Evolutionary conservation across 2,329 filamentous ascomycete species (phyloP), one percentile per base, ranked within the genome.

Genomic region (Ceratocystis ficicola): DNA sequence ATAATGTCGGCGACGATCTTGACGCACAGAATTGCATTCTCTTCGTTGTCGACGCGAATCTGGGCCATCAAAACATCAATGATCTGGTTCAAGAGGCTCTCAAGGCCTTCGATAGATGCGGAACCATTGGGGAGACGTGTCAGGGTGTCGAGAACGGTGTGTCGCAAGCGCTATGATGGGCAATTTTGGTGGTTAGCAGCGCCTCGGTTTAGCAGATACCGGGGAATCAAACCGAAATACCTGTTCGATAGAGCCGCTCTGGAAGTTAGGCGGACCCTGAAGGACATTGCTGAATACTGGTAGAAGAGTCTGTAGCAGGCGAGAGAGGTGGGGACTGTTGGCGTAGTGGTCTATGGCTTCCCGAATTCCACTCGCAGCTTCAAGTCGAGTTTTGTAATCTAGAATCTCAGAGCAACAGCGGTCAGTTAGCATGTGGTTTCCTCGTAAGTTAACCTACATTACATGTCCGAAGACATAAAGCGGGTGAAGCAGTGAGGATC

Each of bases 1-100:
- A 95, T 90, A 69, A 97, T 87, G 73, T 99, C 94, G 79, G 96
- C 96, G 63, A 95, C 90, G 15, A 93, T 95, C 80, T 99, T 99
- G 77, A 99, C 90, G 74, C 93, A 96, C 69, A 99, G 79, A n/a
- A 95, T 90, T 1, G 93, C 94, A 80, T 99, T 99, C 69, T 99
- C 94, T 76, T 99, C 94, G 72, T 99, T 99, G 76, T 99, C 94
- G 52, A 85, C 87, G 70, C 87, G 86, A 68, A 97, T 91, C 67
- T 99, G 79, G 65, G 84, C 83, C 86, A 97, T 93, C 69, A 97
- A 81, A 70, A 95, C 81, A 73, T 96, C 92, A 68, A 96, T 90
- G 68, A 95, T 86, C 73, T 95, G 90, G 69, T 86, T 83, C 48
- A 93, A 92, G 75, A 93, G 95, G 0, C 87, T 88, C 74, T 97